These are phyloP conservation scores for Tulasnella sp. DNA, from an alignment of 768 basidiomycete species.

Conservation along the genomic window DNA sequence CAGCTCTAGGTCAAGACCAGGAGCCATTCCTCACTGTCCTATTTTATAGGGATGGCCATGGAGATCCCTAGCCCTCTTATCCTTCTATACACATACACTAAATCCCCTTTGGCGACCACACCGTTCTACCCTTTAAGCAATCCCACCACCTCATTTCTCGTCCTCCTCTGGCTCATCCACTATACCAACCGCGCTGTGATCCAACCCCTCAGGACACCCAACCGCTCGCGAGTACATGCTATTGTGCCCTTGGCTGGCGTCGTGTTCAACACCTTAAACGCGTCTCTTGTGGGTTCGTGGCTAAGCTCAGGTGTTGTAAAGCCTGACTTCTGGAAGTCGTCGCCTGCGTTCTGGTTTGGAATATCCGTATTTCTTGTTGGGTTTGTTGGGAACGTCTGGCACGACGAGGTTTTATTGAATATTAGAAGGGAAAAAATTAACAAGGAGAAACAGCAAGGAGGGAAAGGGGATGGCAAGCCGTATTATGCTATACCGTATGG, in stretches of 20 bases:
- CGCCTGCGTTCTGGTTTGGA: conserved; percentile 45
- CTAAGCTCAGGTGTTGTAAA: conserved; percentile 47
- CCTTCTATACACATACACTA: neutral
- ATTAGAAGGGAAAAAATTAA: conserved; percentile 53
- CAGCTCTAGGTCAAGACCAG: neutral
- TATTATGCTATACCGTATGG: conserved; percentile 77
- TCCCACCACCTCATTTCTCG: conserved; percentile 39
- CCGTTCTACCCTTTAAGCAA: neutral
- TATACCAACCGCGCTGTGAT: conserved; percentile 76
- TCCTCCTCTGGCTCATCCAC: conserved; percentile 53
- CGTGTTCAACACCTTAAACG: conserved; percentile 64
- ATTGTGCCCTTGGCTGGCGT: conserved; percentile 44
- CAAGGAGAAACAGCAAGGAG: conserved; percentile 25
- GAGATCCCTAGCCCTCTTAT: conserved; percentile 4
- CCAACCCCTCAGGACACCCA: conserved; percentile 69
- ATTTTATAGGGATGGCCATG: conserved; percentile 1
- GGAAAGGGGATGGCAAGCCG: conserved; percentile 23
- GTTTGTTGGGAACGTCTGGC: conserved; percentile 66
- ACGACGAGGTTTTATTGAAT: conserved; percentile 82
- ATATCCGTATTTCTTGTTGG: conserved; percentile 59
- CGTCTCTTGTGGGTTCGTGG: conserved; percentile 55
- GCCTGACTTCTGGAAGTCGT: conserved; percentile 14
- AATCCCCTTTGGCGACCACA: neutral
- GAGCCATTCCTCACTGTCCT: neutral
- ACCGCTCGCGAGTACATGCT: conserved; percentile 64